These are phyloP conservation scores for Zizania latifolia DNA, from an alignment of 176 grass and related monocot genomes.

Conservation along the genomic window DNA sequence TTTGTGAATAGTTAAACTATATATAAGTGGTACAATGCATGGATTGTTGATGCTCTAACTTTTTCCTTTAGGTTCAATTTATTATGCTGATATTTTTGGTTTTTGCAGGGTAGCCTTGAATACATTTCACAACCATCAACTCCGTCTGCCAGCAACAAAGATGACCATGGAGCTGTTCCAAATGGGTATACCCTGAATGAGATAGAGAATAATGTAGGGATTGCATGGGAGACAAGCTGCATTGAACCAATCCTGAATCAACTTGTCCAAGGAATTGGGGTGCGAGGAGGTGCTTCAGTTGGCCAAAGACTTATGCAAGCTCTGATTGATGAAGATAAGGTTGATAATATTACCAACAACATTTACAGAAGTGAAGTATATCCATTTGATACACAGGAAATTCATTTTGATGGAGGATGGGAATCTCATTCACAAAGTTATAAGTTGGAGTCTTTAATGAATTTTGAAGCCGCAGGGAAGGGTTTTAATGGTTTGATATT, in stretches of 20 bases:
- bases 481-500: conserved; percentile 42
- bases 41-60: background rate
- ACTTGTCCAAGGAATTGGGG: conserved; percentile 53
- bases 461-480: conserved; percentile 42
- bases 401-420: conserved; percentile 52
- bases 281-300: conserved; percentile 38
- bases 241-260: conserved; percentile 65
- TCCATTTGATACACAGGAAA: conserved; percentile 45
- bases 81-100: background rate
- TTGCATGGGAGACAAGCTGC: conserved; percentile 50
- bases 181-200: conserved; percentile 47
- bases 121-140: conserved; percentile 60
- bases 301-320: conserved; percentile 72
- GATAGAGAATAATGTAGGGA: conserved; percentile 38
- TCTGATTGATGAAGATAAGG: conserved; percentile 64
- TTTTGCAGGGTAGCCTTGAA: conserved; percentile 56
- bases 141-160: conserved; percentile 43
- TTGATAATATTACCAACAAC: conserved; percentile 48
- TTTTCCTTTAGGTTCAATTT: background rate
- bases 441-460: conserved; percentile 41
- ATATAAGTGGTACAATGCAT: conserved; percentile 5
- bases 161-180: conserved; percentile 36
- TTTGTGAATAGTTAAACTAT: conserved; percentile 1
- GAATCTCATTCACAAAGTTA: conserved; percentile 39
- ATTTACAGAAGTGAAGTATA: conserved; percentile 36